Base-by-base conservation (phyloP, 1,284 basidiomycete species). In the Ganoderma sinense region DNA sequence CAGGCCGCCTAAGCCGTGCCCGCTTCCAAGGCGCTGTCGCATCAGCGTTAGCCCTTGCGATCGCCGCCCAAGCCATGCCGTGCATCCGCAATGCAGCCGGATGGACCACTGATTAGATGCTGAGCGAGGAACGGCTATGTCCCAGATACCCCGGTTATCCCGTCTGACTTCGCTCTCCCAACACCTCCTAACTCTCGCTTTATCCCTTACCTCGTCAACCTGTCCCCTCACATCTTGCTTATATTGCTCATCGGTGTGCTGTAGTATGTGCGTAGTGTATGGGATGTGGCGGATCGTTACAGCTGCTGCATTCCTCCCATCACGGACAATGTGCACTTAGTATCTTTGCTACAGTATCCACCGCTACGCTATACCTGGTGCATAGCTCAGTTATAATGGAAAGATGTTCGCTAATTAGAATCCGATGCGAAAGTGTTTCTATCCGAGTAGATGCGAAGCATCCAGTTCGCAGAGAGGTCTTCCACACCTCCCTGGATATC, bases 1-100 rank as follows among this genome's bases (percentile, higher is more conserved):
- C 64, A 74, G 61, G 74, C 39, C n/a, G 64, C 68, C n/a, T 69
- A 63, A 63, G 23, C 16, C 14, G 60, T 16, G 40, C 45, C 16
- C 18, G 36, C 31, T 29, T 16, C 56, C 20, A 43, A 36, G 53
- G 10, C 64, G 31, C 33, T n/a, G 33, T 64, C 36, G 63, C 33
- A 20, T 33, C 41, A 40, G 29, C 55, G 16, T 55, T n/a, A 36
- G 53, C 64, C 53, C 7, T 40, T 53, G 62, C 36, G 48, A 41
- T n/a, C 40, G 59, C 23, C 39, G 36, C 39, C 11, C 29, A 6
- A n/a, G 59, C n/a, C 23, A 23, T 39, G 29, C 36, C 62, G 48
- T 53, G 48, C 62, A 26, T 53, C 36, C 33, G 23, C 18, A 53
- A 43, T 65, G 64, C 64, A 26, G 23, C 39, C 39, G 39, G n/a